Percentiles rank a stretch among this genome's conserved stretches.
Evolutionary conservation across 2,329 filamentous ascomycete genomes (phyloP).

Genomic region (Scedosporium minutisporum): DNA sequence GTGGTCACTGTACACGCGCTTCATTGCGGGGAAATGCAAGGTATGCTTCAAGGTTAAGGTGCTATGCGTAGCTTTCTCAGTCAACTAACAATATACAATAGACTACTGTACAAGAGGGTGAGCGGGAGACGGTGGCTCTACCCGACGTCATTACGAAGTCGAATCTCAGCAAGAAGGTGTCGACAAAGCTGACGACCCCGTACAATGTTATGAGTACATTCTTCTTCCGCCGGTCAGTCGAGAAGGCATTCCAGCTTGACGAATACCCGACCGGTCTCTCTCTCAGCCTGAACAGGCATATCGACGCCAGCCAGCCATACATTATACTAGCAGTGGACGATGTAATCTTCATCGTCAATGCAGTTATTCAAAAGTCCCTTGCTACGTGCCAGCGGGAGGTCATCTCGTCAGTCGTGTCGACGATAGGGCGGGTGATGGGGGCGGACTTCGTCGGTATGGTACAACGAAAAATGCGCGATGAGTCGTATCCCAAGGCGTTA

Average conservation of each 20-base stretch:
- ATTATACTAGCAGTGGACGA: conserved; percentile 95
- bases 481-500: conserved; percentile 75
- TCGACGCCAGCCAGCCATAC: conserved; percentile 73
- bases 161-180: conserved; percentile 69
- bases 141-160: conserved; percentile 72
- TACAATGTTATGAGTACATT: conserved; percentile 93
- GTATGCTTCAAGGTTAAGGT: conserved; percentile 35
- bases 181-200: conserved; percentile 61
- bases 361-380: conserved; percentile 76
- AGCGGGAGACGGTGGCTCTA: conserved; percentile 37
- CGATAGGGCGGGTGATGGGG: conserved; percentile 68
- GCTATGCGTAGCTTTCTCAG: background rate
- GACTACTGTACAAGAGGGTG: background rate
- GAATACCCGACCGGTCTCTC: conserved; percentile 75
- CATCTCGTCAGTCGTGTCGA: conserved; percentile 67
- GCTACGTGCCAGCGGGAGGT: conserved; percentile 77
- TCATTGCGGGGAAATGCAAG: conserved; percentile 76
- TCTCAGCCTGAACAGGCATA: conserved; percentile 59
- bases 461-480: conserved; percentile 94
- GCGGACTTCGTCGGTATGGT: conserved; percentile 95
- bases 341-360: conserved; percentile 98
- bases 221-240: conserved; percentile 91
- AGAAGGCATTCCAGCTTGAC: conserved; percentile 95
- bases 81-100: background rate
- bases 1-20: conserved; percentile 88